Evolutionary conservation across 768 basidiomycete genomes (phyloP), one percentile per base, ranked within the genome.

Genomic region (Tylopilus balloui): DNA sequence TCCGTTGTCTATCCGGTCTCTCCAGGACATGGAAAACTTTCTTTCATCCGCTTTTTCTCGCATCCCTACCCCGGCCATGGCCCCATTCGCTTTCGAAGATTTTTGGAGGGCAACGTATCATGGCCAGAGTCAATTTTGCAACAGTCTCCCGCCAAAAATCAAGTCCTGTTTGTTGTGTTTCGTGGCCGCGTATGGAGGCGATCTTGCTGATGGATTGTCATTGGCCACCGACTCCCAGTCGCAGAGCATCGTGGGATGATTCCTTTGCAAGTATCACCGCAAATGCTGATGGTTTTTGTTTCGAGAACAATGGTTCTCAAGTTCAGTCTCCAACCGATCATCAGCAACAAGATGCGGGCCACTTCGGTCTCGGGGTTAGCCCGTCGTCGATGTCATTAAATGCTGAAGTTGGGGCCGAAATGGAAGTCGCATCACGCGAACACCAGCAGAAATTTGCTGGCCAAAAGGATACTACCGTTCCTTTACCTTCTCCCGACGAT

Each of bases 71-170:
- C 77, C 76, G 3, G 74, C 77, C 9, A 65, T 72, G 17, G 82
- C 79, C 0, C 76, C 79, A 1, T 56, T 75, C 6, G 73, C 76
- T 1, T 86, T 85, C 51, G 70, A 73, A 53, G 65, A 61, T 2
- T 85, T 80, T 59, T 86, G 83, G 83, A 71, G 70, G n/a, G 63
- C 64, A 32, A 78, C 78, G 3, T 83, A 79, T 57, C 74, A 78
- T 28, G 65, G 65, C n/a, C 67, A 59, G 29, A 61, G 62, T 23
- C 66, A 73, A 27, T 70, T 75, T 24, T 62, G 59, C 42, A 34
- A 54, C 0, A 48, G 58, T 15, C 76, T 78, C 48, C 79, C 82
- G 0, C 57, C 63, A 6, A 67, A 63, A 17, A 66, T 81, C 52
- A 73, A 70, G 42, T 66, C 65, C 11, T 76, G 73, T 36, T 62